A percentile compares a stretch with the other conserved stretches of the same genome.
phyloP scores from a whole-genome alignment of 345 rosid genomes.

The Hibiscus tridactylites region DNA sequence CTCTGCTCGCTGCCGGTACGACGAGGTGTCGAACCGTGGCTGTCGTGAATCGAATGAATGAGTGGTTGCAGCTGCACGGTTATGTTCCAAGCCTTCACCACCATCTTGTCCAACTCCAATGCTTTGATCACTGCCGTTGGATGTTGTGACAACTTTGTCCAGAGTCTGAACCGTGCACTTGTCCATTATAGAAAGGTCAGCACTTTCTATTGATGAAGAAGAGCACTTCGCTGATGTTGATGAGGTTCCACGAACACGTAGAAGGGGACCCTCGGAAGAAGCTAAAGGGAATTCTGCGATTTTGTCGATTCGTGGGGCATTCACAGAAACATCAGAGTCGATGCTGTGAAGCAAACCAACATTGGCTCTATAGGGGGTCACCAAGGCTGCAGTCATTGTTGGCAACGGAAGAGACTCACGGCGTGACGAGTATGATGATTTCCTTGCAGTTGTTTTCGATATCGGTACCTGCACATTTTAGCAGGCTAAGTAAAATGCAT shows the following conservation, averaged over 20 bases:
- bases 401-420: slow-evolving; percentile 66
- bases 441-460: slow-evolving; percentile 28
- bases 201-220: slow-evolving; percentile 21
- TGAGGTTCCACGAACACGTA: slow-evolving; percentile 27
- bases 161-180: slow-evolving; percentile 52
- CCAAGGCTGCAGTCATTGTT: slow-evolving; percentile 21
- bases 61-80: slow-evolving; percentile 32
- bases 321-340: slow-evolving; percentile 74
- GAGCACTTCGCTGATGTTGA: slow-evolving; percentile 41
- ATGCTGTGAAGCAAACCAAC: slow-evolving; percentile 21
- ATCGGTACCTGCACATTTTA: slow-evolving; percentile 38
- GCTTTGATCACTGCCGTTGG: slow-evolving; percentile 21
- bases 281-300: slow-evolving; percentile 71
- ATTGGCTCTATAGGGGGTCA: slow-evolving; percentile 24
- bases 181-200: slow-evolving; percentile 60
- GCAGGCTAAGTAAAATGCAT: neutral
- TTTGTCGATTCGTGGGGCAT: slow-evolving; percentile 82
- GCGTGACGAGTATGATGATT: slow-evolving; percentile 29
- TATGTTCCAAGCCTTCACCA: slow-evolving; percentile 24
- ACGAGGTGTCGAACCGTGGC: slow-evolving; percentile 74
- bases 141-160: slow-evolving; percentile 21
- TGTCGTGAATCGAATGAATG: slow-evolving; percentile 38
- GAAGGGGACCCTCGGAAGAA: slow-evolving; percentile 44
- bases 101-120: slow-evolving; percentile 17
- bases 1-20: slow-evolving; percentile 91